phyloP scores from a whole-genome alignment of 805 yeast genomes.

The Hanseniaspora osmophila region DNA sequence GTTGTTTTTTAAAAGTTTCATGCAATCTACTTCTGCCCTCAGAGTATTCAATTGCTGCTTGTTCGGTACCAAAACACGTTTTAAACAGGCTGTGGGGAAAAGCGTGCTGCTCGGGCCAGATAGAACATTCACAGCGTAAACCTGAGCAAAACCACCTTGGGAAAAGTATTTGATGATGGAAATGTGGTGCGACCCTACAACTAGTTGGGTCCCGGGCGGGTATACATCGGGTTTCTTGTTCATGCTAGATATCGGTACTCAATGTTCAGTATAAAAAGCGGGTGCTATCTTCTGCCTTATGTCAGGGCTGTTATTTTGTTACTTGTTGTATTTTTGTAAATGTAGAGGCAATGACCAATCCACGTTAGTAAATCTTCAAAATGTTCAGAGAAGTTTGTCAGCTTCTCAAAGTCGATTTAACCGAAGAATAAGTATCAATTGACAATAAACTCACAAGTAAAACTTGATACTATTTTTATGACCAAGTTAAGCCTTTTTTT shows the following conservation, averaged over 20 bases:
- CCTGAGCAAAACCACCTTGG: conserved; percentile 93
- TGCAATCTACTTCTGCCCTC: conserved; percentile 93
- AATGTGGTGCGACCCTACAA: conserved; percentile 77
- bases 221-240: conserved; percentile 48
- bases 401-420: too few relatives aligned
- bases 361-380: too few relatives aligned
- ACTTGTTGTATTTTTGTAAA: neutral
- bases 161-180: conserved; percentile 58
- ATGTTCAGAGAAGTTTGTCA: too few relatives aligned
- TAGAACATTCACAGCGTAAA: conserved; percentile 60
- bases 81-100: conserved; percentile 57
- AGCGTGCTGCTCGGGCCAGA: conserved; percentile 42
- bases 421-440: too few relatives aligned
- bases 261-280: neutral
- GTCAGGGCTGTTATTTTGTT: neutral
- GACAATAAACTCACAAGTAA: too few relatives aligned
- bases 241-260: neutral
- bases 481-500: too few relatives aligned
- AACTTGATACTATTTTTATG: too few relatives aligned
- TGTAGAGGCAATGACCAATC: neutral
- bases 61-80: conserved; percentile 90
- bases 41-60: conserved; percentile 68
- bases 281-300: neutral
- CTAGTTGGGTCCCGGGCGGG: conserved; percentile 59
- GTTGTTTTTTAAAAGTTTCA: conserved; percentile 75